A percentile compares a stretch with the other conserved stretches of the same genome.
phyloP scores from a whole-genome alignment of 768 basidiomycete genomes.

The Crassisporium funariophilum region DNA sequence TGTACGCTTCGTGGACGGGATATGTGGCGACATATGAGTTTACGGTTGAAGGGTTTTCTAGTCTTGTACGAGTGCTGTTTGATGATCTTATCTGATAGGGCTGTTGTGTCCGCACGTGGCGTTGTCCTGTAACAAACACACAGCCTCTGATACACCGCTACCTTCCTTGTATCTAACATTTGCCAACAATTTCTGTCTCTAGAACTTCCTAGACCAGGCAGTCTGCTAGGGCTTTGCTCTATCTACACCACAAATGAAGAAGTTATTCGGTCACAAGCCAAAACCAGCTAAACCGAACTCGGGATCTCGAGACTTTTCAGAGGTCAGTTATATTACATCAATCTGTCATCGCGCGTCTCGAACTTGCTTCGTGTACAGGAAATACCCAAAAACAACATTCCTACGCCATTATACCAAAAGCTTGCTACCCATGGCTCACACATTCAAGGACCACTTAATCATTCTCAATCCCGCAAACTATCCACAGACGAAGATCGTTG shows the following conservation, averaged over 20 bases:
- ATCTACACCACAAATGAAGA: conserved; percentile 49
- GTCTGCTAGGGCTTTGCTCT: too few species aligned
- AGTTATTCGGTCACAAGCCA: conserved; percentile 53
- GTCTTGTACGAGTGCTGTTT: conserved; percentile 46
- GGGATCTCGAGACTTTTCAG: conserved; percentile 31
- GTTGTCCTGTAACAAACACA: conserved; percentile 16
- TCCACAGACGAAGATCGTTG: conserved; percentile 45
- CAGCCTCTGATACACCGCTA: too few species aligned
- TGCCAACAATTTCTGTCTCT: too few species aligned
- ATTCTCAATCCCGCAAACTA: conserved; percentile 10
- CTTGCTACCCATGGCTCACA: conserved; percentile 33
- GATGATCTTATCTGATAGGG: too few species aligned
- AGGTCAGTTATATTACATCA: conserved; percentile 22
- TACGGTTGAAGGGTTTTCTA: conserved; percentile 51
- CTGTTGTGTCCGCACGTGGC: conserved; percentile 11
- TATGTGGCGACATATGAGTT: conserved; percentile 63
- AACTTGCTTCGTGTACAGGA: conserved; percentile 16
- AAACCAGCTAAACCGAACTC: conserved; percentile 33
- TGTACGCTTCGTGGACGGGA: conserved; percentile 27
- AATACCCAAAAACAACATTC: conserved; percentile 11
- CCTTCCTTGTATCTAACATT: too few species aligned
- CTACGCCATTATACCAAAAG: conserved; percentile 43
- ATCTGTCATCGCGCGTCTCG: background rate
- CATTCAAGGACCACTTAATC: conserved; percentile 13
- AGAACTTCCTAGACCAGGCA: too few species aligned